Evolutionary conservation across 306 rosid species (phyloP).

Genomic region (Lagenaria siceraria): DNA sequence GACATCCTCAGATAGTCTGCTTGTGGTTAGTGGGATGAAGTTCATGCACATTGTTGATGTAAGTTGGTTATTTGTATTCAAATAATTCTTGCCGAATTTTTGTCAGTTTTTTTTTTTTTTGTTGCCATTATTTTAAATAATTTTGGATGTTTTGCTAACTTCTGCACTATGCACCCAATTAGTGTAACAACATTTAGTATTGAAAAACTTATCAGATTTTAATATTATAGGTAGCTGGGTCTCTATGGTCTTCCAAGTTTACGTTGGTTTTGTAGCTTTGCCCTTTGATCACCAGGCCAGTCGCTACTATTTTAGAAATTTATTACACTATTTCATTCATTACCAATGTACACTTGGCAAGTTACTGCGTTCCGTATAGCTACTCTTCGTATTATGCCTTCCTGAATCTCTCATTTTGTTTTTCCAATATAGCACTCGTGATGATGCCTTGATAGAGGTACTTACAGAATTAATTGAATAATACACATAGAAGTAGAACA

Average conservation of each 20-base stretch:
- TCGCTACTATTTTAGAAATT: neutral
- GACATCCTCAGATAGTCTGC: constrained; percentile 43
- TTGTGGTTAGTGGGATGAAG: constrained; percentile 68
- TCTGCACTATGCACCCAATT: neutral
- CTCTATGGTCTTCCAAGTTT: neutral
- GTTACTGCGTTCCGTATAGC: neutral
- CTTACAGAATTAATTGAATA: neutral
- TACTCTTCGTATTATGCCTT: neutral
- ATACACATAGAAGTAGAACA: neutral
- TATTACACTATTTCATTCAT: neutral
- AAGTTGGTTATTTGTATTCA: constrained; percentile 25
- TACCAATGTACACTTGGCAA: neutral
- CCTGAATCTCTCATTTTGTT: neutral
- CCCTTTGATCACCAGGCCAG: neutral
- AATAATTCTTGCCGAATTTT: neutral
- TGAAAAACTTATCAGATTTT: neutral
- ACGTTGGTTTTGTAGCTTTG: neutral
- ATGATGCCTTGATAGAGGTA: neutral
- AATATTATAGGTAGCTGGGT: neutral
- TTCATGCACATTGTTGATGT: constrained; percentile 73
- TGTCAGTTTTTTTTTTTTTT: neutral
- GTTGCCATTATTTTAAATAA: neutral
- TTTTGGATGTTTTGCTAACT: neutral
- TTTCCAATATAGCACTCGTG: neutral
- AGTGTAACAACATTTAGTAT: neutral